Base-by-base conservation (phyloP, 2,329 filamentous ascomycete genomes). In the Dactylellina cionopaga region DNA sequence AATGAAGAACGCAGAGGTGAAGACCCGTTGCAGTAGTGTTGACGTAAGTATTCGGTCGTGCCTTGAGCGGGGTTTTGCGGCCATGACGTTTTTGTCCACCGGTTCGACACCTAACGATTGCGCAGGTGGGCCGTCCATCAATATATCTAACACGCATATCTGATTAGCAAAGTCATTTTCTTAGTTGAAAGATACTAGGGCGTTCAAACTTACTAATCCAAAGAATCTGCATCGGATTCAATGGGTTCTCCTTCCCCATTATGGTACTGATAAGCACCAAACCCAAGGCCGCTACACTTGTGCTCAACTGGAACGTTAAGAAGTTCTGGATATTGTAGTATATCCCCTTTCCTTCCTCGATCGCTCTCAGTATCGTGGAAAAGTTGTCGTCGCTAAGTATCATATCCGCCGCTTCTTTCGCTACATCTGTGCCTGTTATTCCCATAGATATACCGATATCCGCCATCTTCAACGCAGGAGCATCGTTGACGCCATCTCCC, bases 281-380 rank as follows among this genome's bases (percentile, higher is more conserved):
- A 66, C 91, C 92, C 76, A 99, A 84, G 73, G 95, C 92, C 60
- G 96, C 95, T 17, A 96, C 95, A 79, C 92, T 97, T 49, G 95
- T 99, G 81, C 93, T 97, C 66, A 99, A 86, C 83, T 99, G 96
- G 82, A 99, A 99, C 0, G 95, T 98, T 75, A 99, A 86, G 82
- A 99, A 99, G 81, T 99, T 99, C 79, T 99, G 95, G 76, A 99
- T 98, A 80, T 99, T 99, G 85, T 95, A 96, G 82, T 99, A 99
- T 76, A 99, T 99, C 62, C 93, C 95, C 81, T 99, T 99, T 81
- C 95, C 96, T 82, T 99, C 95, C 80, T 99, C 95, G 74, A 99
- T 99, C 27, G 95, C 95, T 70, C 89, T 91, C 9, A 99, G 85
- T 74, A 99, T 99, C 3, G 92, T 95, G 0, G 90, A 91, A 80